phyloP scores from a whole-genome alignment of 2,329 filamentous ascomycete genomes.

The Graphium sp. region DNA sequence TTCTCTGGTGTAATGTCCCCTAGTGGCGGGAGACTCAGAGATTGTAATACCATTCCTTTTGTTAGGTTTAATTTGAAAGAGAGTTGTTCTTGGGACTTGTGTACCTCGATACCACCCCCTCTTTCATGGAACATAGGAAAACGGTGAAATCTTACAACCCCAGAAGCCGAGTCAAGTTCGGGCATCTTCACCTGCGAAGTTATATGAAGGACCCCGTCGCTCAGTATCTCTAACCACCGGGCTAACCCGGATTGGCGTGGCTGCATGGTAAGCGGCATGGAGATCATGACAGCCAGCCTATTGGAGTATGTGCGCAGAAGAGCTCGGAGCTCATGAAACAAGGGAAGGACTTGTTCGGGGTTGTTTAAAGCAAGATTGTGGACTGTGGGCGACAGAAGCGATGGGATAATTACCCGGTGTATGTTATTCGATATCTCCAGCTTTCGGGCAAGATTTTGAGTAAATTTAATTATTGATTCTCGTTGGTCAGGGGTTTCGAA shows the following conservation, averaged over 20 bases:
- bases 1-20: too few species aligned
- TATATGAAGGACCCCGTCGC: constrained; percentile 75
- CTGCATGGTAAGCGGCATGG: constrained; percentile 65
- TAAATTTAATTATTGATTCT: constrained; percentile 39
- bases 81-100: constrained; percentile 64
- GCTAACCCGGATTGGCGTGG: constrained; percentile 60
- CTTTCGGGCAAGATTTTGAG: constrained; percentile 37
- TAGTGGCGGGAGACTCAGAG: constrained; percentile 80
- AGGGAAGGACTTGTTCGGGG: constrained; percentile 61
- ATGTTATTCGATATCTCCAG: constrained; percentile 43
- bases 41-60: constrained; percentile 68
- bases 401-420: constrained; percentile 75
- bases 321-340: constrained; percentile 62
- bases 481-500: constrained; percentile 5
- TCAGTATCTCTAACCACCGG: constrained; percentile 72
- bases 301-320: constrained; percentile 52
- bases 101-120: constrained; percentile 57
- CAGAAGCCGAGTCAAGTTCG: constrained; percentile 62
- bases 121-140: constrained; percentile 78
- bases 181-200: constrained; percentile 41
- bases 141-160: constrained; percentile 68
- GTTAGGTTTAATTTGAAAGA: constrained; percentile 76
- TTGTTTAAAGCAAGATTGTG: constrained; percentile 54
- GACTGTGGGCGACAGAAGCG: constrained; percentile 68
- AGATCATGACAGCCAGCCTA: constrained; percentile 55